Base-by-base conservation (phyloP, 495 filamentous ascomycete genomes). In the Ramalina peruviana region DNA sequence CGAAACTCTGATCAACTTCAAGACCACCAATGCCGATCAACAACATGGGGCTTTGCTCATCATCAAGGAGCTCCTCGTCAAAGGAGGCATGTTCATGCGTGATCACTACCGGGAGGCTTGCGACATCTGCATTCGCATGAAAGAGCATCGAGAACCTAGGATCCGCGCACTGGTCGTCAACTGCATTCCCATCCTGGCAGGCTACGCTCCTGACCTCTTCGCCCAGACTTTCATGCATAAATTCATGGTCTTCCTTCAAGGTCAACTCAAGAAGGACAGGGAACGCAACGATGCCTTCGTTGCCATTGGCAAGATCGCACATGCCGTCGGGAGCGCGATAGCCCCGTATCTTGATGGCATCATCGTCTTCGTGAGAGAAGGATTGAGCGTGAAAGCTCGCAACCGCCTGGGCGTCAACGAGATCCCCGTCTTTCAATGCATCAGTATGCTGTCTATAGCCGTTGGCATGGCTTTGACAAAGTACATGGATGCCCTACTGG, bases 61-160 rank as follows among this genome's bases (percentile, higher is more conserved):
- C 1, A 72, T 96, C 55, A 88, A 87, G 61, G 90, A 96, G 62
- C 74, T 99, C 23, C 78, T 97, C 15, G 72, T 86, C 52, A 87
- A 92, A 56, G 90, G 92, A 21, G 88, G 88, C 52, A 99, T 97
- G 92, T 99, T 93, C 67, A 96, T 99, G 92, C 83, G 92, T 44
- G 85, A 85, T 30, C 79, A 85, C 54, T 90, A 92, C 56, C 71
- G 78, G 30, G 86, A 93, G 41, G 81, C 86, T 13, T 96, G 90
- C 64, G 92, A 99, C 53, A 88, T 88, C 51, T 82, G 94, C 20
- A 79, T 88, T 49, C 81, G 80, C 45, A 81, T 93, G 61, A 94
- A 92, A 58, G 93, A 97, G 54, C 85, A 95, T 54, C 80, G 86
- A 40, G 92, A 99, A 51, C 65, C 77, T 4, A 82, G 86, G 36